phyloP scores from a whole-genome alignment of 306 rosid species.

The Canavalia ensiformis region DNA sequence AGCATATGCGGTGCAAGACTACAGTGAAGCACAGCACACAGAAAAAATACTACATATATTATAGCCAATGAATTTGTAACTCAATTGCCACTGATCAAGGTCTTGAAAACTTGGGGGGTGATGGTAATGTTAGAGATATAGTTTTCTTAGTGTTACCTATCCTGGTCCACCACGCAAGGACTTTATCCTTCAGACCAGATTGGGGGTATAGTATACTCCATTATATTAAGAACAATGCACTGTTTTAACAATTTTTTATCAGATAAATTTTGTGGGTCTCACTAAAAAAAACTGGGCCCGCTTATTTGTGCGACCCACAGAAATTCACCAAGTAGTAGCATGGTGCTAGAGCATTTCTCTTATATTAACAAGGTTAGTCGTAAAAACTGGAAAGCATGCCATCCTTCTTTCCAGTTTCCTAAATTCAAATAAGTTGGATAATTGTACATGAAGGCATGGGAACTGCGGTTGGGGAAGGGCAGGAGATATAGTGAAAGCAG shows the following conservation, averaged over 20 bases:
- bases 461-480: neutral
- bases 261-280: neutral
- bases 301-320: neutral
- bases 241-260: neutral
- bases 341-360: neutral
- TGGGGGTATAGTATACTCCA: neutral
- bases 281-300: neutral
- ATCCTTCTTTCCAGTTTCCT: neutral
- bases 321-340: neutral
- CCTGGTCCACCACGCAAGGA: neutral
- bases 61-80: neutral
- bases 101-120: neutral
- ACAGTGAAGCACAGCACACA: neutral
- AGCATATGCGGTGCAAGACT: neutral
- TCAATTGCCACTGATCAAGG: neutral
- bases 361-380: neutral
- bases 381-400: constrained; percentile 15
- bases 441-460: neutral
- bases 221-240: neutral
- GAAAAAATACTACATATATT: neutral
- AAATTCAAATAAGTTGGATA: constrained; percentile 12
- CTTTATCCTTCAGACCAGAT: neutral
- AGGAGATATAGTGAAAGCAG: neutral
- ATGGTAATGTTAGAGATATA: neutral
- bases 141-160: neutral